Evolutionary conservation across 768 basidiomycete species (phyloP).

Genomic region (Tubosaeta sp.): DNA sequence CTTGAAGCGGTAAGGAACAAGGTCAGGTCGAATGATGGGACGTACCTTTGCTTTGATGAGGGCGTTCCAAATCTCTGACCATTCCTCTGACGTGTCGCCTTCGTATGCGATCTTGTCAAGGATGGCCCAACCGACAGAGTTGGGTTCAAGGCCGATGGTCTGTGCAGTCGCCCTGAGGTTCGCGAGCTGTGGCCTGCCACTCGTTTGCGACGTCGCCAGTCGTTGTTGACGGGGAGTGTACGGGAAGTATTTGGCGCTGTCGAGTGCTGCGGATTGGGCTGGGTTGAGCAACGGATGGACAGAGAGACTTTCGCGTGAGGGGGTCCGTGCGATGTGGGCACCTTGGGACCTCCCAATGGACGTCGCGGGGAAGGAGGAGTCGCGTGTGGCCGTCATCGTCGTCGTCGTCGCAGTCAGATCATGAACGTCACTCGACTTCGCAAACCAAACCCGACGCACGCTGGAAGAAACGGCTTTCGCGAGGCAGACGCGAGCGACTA

Average conservation of each 20-base stretch:
- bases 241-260: slow-evolving; percentile 55
- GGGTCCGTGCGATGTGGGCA: slow-evolving; percentile 35
- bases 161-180: slow-evolving; percentile 73
- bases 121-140: slow-evolving; percentile 71
- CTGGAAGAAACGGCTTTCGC: slow-evolving; percentile 21
- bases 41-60: slow-evolving; percentile 65
- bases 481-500: slow-evolving; percentile 20
- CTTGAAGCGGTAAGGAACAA: slow-evolving; percentile 35
- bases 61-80: slow-evolving; percentile 65
- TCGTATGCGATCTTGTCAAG: slow-evolving; percentile 63
- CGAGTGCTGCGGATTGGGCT: slow-evolving; percentile 17
- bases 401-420: neutral
- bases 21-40: slow-evolving; percentile 2
- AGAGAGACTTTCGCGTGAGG: slow-evolving; percentile 51
- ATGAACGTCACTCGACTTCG: slow-evolving; percentile 6
- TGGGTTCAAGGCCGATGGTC: slow-evolving; percentile 57
- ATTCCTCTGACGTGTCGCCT: slow-evolving; percentile 50
- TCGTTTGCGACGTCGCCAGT: slow-evolving; percentile 43
- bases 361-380: slow-evolving; percentile 42
- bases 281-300: slow-evolving; percentile 67
- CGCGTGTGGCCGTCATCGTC: slow-evolving; percentile 29
- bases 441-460: slow-evolving; percentile 8
- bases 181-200: slow-evolving; percentile 64
- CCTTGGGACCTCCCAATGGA: slow-evolving; percentile 54
- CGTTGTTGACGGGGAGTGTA: slow-evolving; percentile 74